Evolutionary conservation across 2,329 filamentous ascomycete genomes (phyloP).

Genomic region (Neodidymelliopsis sp.): DNA sequence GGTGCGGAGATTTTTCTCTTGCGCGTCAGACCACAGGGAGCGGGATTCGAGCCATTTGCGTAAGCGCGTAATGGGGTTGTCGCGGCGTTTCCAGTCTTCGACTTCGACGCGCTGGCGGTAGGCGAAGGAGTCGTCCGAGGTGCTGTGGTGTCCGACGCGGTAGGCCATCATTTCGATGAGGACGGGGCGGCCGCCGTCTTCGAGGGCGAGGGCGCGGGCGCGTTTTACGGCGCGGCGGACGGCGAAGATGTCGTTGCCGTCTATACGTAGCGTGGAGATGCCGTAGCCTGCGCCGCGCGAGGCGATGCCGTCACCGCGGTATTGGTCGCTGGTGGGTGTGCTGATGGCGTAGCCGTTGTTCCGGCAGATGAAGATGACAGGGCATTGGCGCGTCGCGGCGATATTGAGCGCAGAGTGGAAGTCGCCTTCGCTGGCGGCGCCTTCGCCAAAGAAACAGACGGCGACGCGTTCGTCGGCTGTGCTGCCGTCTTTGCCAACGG

Average conservation of each 20-base stretch:
- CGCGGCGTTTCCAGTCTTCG: conserved; percentile 89
- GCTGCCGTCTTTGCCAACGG: conserved; percentile 60
- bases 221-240: conserved; percentile 80
- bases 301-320: conserved; percentile 89
- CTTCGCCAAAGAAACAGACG: conserved; percentile 89
- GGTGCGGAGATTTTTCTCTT: conserved; percentile 76
- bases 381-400: conserved; percentile 85
- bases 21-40: conserved; percentile 82
- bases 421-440: conserved; percentile 87
- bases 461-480: conserved; percentile 62
- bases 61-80: conserved; percentile 85
- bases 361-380: conserved; percentile 87
- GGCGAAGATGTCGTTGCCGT: conserved; percentile 94
- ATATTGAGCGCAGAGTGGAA: conserved; percentile 93
- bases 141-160: conserved; percentile 97
- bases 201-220: conserved; percentile 79
- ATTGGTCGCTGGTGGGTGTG: conserved; percentile 88
- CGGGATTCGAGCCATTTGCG: conserved; percentile 90
- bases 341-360: conserved; percentile 95
- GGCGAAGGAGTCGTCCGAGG: conserved; percentile 94
- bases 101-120: conserved; percentile 94
- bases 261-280: conserved; percentile 91
- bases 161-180: conserved; percentile 97
- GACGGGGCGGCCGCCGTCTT: conserved; percentile 81
- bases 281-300: conserved; percentile 87